Evolutionary conservation across 306 rosid genomes (phyloP), one percentile per base, ranked within the genome.

Genomic region (Prunus mira): DNA sequence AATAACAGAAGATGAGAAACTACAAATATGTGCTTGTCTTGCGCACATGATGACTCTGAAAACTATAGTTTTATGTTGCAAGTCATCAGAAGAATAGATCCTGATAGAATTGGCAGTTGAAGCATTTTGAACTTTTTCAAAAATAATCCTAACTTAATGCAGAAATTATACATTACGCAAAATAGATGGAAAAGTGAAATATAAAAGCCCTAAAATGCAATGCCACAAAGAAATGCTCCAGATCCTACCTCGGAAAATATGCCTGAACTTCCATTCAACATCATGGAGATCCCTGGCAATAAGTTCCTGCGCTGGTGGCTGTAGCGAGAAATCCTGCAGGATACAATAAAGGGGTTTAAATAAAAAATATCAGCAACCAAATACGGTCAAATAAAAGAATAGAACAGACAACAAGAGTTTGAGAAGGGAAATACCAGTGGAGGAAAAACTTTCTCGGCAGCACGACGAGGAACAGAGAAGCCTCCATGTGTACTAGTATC

Each of bases 401-500:
- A 10, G 17, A 55, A 66, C 3, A 64, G 52, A 78, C 69, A 50
- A 47, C 4, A 55, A 17, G 34, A 67, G 13, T 73, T 12, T 3
- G 57, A 43, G 20, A 13, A 43, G 58, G 67, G 61, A 54, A 56
- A 20, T 88, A 89, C 95, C 89, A 91, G 82, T 1, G 95, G 97
- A 79, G 95, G 95, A 61, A 91, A 91, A 79, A 91, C 97, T 91
- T 91, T 91, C 83, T 91, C 97, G 6, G 97, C 97, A 3, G 97
- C 97, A 71, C 97, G 97, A 69, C 97, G 97, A 76, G 97, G 97
- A 83, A 91, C 97, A 65, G 97, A 91, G 81, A 91, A 91, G 56
- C 97, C 97, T 82, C 97, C 97, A 79, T 91, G 97, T 30, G 97
- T 91, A 77, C 97, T 91, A 19, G 97, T 91, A 82, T 91, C 97